Base-by-base conservation (phyloP, 2,329 filamentous ascomycete genomes). In the Paracoccidioides lutzii region DNA sequence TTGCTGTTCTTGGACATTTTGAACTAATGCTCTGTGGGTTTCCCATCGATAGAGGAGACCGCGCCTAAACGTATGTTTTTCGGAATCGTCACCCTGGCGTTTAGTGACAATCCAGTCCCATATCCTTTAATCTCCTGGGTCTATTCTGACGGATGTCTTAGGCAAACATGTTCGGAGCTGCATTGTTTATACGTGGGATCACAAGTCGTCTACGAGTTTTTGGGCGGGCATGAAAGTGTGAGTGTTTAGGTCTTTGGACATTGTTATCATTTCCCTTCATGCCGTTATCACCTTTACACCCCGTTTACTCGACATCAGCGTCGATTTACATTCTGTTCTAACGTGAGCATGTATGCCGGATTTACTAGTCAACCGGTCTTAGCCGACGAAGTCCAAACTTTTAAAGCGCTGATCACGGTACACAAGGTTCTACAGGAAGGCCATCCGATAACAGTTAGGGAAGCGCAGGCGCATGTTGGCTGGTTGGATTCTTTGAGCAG, bases 211-310 rank as follows among this genome's bases (percentile, higher is more conserved):
- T 44, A 80, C 83, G 69, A 88, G 90, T 68, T 98, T 98, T 72
- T 98, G 93, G 93, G 83, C 88, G 56, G 91, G 90, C 69, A 94
- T 98, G 81, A 98, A 98, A 82, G 90, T 97, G 86, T 94, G 80
- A 63, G 85, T 79, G 53, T 22, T 22, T 22, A 22, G 22, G 22
- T 22, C 22, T 22, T 22, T 22, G 22, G 22, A 2, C 22, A 1
- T 22, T 22, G 22, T 22, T 22, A 22, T 22, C 22, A 12, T 10
- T 44, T 41, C 2, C 33, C n/a, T 33, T 52, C 10, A 8, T 22
- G 8, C 28, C 15, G 9, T 22, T 14, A 32, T 10, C 51, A 28
- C 38, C 12, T n/a, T 14, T 33, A 7, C 44, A n/a, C n/a, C 9
- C 44, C 44, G n/a, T 33, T 7, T 33, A 12, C 14, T 32, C 40